Evolutionary conservation across 805 yeast genomes (phyloP), one percentile per base, ranked within the genome.

Genomic region (Priceomyces fermenticarens): DNA sequence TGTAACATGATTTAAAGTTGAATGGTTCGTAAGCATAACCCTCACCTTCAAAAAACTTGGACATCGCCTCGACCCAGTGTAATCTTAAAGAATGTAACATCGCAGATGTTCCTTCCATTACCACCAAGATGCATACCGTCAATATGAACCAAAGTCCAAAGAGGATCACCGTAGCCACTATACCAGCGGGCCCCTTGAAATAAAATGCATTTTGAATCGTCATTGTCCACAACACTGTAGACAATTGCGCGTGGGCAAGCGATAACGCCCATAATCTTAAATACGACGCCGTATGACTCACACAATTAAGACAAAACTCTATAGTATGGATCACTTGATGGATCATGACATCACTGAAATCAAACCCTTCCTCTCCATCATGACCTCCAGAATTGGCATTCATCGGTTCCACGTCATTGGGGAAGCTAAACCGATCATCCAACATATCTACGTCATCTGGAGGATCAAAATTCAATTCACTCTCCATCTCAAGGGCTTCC

Each of bases 81-180:
- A 84, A 68, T 65, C 90, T 76, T 53, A 84, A 72, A 11, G 86
- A 77, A 58, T 84, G 90, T 54, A 84, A 68, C 90, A 84, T 84
- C 14, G 89, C 89, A n/a, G 88, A 81, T 0, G 89, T 84, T 42
- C 90, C 90, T 63, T 84, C 90, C 90, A 84, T 84, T 36, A 81
- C 69, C 36, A 84, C 89, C 56, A 84, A 66, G 32, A 84, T 80
- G 50, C 80, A 73, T 30, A 81, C 83, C 0, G 89, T 83, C 50
- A 84, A 67, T 5, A 76, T 73, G 59, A 84, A 83, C 90, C 90
- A 84, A 79, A 83, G 75, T 25, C 80, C 85, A 64, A 83, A 84
- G 40, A 84, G 61, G 20, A 77, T 58, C 13, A 82, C 80, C 2
- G 81, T 75, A 75, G 75, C 74, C 30, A 78, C 42, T 5, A 80